phyloP scores from a whole-genome alignment of 208 protist genomes.

The Naegleria fowleri region DNA sequence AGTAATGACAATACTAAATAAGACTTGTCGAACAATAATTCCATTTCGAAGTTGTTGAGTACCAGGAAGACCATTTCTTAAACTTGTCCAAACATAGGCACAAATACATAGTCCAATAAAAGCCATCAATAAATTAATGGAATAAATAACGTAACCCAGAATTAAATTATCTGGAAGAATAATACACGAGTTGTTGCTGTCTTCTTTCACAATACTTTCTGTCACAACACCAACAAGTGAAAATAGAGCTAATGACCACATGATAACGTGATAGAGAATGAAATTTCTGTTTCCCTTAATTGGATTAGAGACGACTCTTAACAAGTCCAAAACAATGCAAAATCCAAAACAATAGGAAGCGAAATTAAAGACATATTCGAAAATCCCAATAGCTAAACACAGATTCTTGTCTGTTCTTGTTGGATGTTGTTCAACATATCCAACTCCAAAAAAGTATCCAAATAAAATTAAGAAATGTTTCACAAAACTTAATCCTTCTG shows the following conservation, averaged over 20 bases:
- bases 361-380: conserved; percentile 1
- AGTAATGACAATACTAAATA: background rate
- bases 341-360: background rate
- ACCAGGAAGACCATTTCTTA: background rate
- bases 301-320: background rate
- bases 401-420: background rate
- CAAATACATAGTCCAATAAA: background rate
- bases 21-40: background rate
- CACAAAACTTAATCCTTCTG: background rate
- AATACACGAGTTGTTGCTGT: background rate
- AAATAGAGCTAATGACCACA: background rate
- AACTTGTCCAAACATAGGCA: background rate
- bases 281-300: background rate
- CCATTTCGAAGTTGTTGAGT: background rate
- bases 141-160: background rate
- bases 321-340: background rate
- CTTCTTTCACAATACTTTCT: background rate
- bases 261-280: background rate
- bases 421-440: background rate
- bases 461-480: background rate
- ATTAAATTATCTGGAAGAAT: background rate
- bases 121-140: background rate
- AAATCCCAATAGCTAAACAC: background rate
- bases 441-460: background rate
- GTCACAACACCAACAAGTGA: background rate